Conservation (phyloP, 2,329 filamentous ascomycete species). For the Neospermospora avenae region DNA sequence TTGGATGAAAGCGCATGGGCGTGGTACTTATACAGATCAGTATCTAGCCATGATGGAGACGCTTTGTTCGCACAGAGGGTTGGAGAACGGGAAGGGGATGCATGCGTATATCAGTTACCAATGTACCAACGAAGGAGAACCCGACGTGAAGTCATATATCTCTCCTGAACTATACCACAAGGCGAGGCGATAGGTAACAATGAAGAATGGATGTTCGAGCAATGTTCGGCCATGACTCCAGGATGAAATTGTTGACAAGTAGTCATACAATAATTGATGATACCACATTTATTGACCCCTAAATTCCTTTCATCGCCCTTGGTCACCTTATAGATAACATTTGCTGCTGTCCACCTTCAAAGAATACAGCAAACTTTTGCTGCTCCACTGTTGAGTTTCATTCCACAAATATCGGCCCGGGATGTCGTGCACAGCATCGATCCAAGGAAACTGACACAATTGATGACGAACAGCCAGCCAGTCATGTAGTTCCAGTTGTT, state of each 20-base stretch:
- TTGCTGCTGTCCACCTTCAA: not conserved
- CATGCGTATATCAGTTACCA: not conserved
- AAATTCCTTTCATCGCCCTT: not conserved
- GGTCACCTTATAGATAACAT: not conserved
- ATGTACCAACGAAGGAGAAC: not conserved
- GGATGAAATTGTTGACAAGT: not conserved
- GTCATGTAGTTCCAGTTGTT: not conserved
- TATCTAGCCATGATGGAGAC: not conserved
- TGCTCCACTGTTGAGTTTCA: not conserved
- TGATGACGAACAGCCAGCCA: not conserved
- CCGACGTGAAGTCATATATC: not conserved
- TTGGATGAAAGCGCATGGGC: not conserved
- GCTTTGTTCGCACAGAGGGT: not conserved
- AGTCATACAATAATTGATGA: not conserved
- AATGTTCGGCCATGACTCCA: not conserved
- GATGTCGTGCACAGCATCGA: not conserved
- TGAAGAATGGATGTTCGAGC: not conserved
- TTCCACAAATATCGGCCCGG: not conserved
- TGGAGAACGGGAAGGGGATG: not conserved
- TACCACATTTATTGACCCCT: not conserved
- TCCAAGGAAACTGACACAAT: not conserved
- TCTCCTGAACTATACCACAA: not conserved
- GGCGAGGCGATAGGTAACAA: not conserved
- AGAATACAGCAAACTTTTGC: not conserved
- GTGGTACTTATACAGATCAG: not conserved